Percentiles rank a stretch among this genome's conserved stretches.
These are phyloP conservation scores for Pythium volutum DNA, from an alignment of 352 stramenopile genomes.

Conservation along the genomic window DNA sequence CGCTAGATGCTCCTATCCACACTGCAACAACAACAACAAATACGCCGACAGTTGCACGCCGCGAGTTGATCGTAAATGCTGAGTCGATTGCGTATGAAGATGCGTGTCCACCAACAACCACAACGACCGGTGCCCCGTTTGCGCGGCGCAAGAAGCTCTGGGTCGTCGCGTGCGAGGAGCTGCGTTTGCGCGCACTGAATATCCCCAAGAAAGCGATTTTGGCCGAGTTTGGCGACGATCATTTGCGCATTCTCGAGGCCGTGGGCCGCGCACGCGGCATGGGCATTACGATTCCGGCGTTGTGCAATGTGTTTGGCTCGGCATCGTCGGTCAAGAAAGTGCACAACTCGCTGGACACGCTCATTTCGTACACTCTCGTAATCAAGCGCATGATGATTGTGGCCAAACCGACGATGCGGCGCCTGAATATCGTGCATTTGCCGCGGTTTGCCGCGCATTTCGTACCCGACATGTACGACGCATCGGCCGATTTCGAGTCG, in stretches of 20 bases:
- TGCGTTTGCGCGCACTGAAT: constrained; percentile 70
- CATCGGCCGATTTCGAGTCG: constrained; percentile 74
- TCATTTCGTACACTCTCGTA: constrained; percentile 74
- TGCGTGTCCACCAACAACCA: neutral
- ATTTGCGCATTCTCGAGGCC: constrained; percentile 62
- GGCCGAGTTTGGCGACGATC: constrained; percentile 56
- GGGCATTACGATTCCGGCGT: constrained; percentile 53
- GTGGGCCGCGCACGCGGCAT: constrained; percentile 46
- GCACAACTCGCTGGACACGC: constrained; percentile 73
- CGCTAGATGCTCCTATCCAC: neutral
- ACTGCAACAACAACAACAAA: neutral
- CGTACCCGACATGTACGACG: constrained; percentile 59
- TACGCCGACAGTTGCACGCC: neutral
- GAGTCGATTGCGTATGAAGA: constrained; percentile 18
- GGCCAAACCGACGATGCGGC: constrained; percentile 45
- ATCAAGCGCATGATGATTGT: constrained; percentile 86
- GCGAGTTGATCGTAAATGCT: constrained; percentile 11
- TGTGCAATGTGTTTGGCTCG: constrained; percentile 31
- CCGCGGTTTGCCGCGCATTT: constrained; percentile 66
- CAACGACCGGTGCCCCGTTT: neutral
- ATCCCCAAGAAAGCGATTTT: constrained; percentile 57
- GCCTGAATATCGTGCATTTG: constrained; percentile 79
- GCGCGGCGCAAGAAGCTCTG: constrained; percentile 20
- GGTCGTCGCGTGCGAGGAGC: constrained; percentile 57
- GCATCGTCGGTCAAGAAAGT: constrained; percentile 60